These are phyloP conservation scores for Elsinoe perseae DNA, from an alignment of 2,329 filamentous ascomycete genomes.

Conservation along the genomic window DNA sequence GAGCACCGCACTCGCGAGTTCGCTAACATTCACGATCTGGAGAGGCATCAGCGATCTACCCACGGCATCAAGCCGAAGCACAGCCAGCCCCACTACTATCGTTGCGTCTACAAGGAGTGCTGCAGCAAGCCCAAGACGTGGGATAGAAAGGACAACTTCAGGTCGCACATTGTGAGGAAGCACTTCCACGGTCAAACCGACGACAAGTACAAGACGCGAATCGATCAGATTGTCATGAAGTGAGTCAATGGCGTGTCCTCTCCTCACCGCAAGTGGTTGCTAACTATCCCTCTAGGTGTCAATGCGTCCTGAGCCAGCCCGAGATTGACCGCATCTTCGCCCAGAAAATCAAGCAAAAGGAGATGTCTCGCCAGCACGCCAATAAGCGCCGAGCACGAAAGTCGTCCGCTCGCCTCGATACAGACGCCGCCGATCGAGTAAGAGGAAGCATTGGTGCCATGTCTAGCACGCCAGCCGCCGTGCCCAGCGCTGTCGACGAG, in stretches of 20 bases:
- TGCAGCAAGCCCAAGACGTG: constrained; percentile 59
- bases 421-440: constrained; percentile 4
- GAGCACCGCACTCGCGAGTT: constrained; percentile 62
- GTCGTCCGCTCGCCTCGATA: constrained; percentile 3
- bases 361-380: constrained; percentile 1
- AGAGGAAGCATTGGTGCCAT: neutral
- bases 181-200: constrained; percentile 39
- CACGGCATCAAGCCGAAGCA: constrained; percentile 48
- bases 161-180: constrained; percentile 64
- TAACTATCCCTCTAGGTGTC: constrained; percentile 5
- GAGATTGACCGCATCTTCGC: constrained; percentile 1
- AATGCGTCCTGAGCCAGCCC: neutral
- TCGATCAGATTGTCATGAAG: constrained; percentile 16
- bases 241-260: constrained; percentile 10
- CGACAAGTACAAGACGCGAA: constrained; percentile 14
- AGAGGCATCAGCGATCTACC: constrained; percentile 67
- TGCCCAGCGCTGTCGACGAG: constrained; percentile 7
- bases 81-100: constrained; percentile 47
- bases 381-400: constrained; percentile 6
- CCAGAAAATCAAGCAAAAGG: constrained; percentile 1
- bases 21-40: constrained; percentile 70
- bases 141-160: constrained; percentile 81
- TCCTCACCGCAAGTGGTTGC: neutral
- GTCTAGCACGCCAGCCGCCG: neutral
- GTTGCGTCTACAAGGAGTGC: constrained; percentile 53